Conservation (phyloP, 2,329 filamentous ascomycete genomes). For the Phyllosticta ampelicida region DNA sequence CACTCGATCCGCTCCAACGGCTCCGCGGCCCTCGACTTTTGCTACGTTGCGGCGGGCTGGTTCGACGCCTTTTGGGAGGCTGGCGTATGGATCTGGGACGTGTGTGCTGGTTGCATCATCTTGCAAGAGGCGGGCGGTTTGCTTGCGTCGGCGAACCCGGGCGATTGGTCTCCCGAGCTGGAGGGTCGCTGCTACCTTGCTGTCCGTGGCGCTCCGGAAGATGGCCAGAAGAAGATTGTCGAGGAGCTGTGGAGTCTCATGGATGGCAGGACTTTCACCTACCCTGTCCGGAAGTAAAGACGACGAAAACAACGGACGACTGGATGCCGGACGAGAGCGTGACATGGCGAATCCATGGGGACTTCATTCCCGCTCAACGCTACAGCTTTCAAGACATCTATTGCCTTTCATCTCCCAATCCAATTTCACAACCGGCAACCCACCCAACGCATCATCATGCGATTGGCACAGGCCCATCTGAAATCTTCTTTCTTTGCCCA, state of each 20-base stretch:
- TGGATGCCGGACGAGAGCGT: no score
- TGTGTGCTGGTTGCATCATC: slow-evolving; percentile 28
- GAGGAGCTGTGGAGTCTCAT: slow-evolving; percentile 26
- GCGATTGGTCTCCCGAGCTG: slow-evolving; percentile 23
- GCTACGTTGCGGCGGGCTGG: slow-evolving; percentile 27
- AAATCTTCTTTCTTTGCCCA: no score
- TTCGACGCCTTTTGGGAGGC: slow-evolving; percentile 29
- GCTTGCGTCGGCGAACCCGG: slow-evolving; percentile 26
- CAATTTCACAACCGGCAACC: no score
- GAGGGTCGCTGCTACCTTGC: slow-evolving; percentile 27
- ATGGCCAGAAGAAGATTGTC: slow-evolving; percentile 23
- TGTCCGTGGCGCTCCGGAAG: slow-evolving; percentile 21
- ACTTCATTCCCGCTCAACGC: no score
- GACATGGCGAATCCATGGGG: no score
- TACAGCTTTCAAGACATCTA: no score
- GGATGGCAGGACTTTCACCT: slow-evolving; percentile 24
- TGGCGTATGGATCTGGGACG: slow-evolving; percentile 27
- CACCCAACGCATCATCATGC: no score
- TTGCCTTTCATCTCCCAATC: no score
- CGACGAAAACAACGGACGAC: no score
- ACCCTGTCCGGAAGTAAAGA: slow-evolving; percentile 4
- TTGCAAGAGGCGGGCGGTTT: slow-evolving; percentile 28
- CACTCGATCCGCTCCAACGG: slow-evolving; percentile 25
- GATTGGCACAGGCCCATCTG: no score
- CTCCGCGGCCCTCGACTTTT: slow-evolving; percentile 29